Conservation (phyloP, 148 eudicot genomes). For the Bassia scoparia region DNA sequence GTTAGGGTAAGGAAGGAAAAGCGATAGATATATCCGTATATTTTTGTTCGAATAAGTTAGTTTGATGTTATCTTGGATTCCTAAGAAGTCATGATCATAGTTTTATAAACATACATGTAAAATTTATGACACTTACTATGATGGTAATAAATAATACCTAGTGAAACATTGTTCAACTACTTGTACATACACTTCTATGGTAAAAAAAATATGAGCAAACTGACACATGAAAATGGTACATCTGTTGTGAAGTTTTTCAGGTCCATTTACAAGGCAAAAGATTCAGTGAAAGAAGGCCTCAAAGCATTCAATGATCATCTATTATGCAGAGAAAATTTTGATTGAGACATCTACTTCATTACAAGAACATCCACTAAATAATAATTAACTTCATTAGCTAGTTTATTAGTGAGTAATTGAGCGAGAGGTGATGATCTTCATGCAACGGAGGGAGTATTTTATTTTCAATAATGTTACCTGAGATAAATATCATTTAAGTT, state of each 20-base stretch:
- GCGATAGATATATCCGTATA: no score
- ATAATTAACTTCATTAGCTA: no score
- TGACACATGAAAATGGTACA: slow-evolving; percentile 38
- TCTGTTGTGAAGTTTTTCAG: slow-evolving; percentile 42
- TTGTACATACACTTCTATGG: slow-evolving; percentile 7
- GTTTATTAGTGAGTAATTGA: no score
- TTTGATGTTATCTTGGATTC: slow-evolving; percentile 31
- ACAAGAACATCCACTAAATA: no score
- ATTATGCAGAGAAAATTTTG: slow-evolving; percentile 26
- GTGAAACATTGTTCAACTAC: slow-evolving; percentile 8
- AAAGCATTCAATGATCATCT: slow-evolving; percentile 26
- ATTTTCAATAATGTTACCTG: no score
- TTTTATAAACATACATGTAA: slow-evolving; percentile 23
- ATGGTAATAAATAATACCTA: neutral
- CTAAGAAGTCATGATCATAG: slow-evolving; percentile 33
- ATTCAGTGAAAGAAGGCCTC: slow-evolving; percentile 34
- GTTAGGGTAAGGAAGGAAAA: no score
- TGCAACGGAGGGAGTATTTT: no score
- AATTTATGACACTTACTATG: slow-evolving; percentile 36
- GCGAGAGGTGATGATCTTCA: no score
- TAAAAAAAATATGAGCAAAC: slow-evolving; percentile 23
- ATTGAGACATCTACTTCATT: slow-evolving; percentile 15
- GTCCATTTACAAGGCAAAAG: slow-evolving; percentile 41
- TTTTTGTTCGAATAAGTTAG: no score
- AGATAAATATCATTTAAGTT: no score